phyloP scores from a whole-genome alignment of 495 filamentous ascomycete species.

The Articulospora tetracladia region DNA sequence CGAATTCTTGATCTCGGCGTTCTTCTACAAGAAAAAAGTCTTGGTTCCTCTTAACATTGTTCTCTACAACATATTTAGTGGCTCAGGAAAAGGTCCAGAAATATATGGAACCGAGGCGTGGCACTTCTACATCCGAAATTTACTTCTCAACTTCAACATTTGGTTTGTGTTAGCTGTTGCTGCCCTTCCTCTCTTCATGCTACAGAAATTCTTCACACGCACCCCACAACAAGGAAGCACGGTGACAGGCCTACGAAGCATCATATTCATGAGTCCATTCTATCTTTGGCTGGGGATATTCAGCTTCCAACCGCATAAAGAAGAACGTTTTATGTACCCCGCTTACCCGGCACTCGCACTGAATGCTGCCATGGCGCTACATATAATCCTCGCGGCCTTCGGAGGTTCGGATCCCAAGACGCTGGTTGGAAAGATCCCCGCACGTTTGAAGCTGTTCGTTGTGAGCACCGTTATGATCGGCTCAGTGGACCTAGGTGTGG shows the following conservation, averaged over 20 bases:
- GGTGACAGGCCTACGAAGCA: slow-evolving; percentile 57
- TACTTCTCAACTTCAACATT: slow-evolving; percentile 90
- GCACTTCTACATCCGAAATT: slow-evolving; percentile 93
- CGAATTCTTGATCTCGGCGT: slow-evolving; percentile 28
- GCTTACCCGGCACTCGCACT: slow-evolving; percentile 90
- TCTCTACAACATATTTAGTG: slow-evolving; percentile 89
- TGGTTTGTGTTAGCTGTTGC: slow-evolving; percentile 85
- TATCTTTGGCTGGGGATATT: slow-evolving; percentile 96
- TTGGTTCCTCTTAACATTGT: slow-evolving; percentile 90
- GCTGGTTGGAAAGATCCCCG: slow-evolving; percentile 64
- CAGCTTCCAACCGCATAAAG: slow-evolving; percentile 90
- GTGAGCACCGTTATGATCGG: slow-evolving; percentile 50
- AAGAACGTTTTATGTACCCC: slow-evolving; percentile 98
- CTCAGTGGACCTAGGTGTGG: slow-evolving; percentile 59
- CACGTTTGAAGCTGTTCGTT: slow-evolving; percentile 59
- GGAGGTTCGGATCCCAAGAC: slow-evolving; percentile 63
- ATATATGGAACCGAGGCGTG: slow-evolving; percentile 97
- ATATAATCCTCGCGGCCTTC: slow-evolving; percentile 69
- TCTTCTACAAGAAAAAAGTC: slow-evolving; percentile 75
- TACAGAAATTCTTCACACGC: slow-evolving; percentile 42
- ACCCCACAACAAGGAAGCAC: slow-evolving; percentile 31
- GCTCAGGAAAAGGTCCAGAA: slow-evolving; percentile 71
- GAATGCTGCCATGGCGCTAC: slow-evolving; percentile 82
- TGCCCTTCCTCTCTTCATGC: slow-evolving; percentile 56
- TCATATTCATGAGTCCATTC: slow-evolving; percentile 77